These are phyloP conservation scores for Grammothele lineata DNA, from an alignment of 768 basidiomycete genomes.

Conservation along the genomic window DNA sequence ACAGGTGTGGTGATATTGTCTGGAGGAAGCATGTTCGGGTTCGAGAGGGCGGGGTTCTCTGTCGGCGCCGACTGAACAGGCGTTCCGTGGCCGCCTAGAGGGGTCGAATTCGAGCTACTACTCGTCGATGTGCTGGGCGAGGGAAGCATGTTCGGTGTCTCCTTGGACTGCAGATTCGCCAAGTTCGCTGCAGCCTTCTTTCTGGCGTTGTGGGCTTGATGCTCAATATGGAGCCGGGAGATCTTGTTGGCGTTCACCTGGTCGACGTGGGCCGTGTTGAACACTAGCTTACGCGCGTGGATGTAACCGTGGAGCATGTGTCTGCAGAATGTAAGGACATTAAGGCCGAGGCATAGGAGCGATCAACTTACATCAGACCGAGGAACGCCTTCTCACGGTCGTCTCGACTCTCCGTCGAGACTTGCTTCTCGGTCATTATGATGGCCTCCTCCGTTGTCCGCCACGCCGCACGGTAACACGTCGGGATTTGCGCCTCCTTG, in stretches of 20 bases:
- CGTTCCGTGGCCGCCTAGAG: conserved; percentile 57
- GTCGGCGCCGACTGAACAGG: conserved; percentile 25
- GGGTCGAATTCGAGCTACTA: conserved; percentile 75
- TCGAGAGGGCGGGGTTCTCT: background rate
- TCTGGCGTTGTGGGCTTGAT: conserved; percentile 12
- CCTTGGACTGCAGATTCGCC: background rate
- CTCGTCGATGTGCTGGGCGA: conserved; percentile 67
- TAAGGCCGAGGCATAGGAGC: conserved; percentile 7
- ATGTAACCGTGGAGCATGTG: conserved; percentile 80
- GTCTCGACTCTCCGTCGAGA: conserved; percentile 43
- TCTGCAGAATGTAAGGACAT: conserved; percentile 35
- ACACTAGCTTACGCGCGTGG: conserved; percentile 46
- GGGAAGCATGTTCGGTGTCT: conserved; percentile 66
- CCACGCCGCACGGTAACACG: conserved; percentile 62
- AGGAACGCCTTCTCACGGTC: conserved; percentile 58
- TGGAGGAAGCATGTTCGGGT: conserved; percentile 21
- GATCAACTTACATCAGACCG: conserved; percentile 80
- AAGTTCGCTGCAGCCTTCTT: conserved; percentile 2
- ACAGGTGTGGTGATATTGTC: conserved; percentile 19
- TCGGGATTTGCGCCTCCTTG: conserved; percentile 57
- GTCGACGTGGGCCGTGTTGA: conserved; percentile 30
- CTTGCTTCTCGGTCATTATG: conserved; percentile 69
- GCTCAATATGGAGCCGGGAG: conserved; percentile 6
- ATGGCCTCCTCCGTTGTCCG: conserved; percentile 64
- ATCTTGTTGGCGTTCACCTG: conserved; percentile 12